These are phyloP conservation scores for Fragaria nilgerrensis DNA, from an alignment of 306 rosid species.

Conservation along the genomic window DNA sequence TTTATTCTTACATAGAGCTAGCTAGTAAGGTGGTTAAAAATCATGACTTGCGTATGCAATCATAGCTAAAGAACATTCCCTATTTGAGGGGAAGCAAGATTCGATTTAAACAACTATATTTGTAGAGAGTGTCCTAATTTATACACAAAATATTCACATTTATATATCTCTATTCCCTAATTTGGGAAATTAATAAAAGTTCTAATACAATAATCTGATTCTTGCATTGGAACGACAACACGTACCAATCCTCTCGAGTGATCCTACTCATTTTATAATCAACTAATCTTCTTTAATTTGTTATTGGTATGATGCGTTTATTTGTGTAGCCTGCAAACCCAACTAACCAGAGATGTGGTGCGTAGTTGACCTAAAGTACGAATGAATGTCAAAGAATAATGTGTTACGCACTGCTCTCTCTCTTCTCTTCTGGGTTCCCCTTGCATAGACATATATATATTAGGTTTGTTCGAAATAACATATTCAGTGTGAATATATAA, in stretches of 20 bases:
- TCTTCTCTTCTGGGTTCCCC: not conserved
- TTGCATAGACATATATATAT: not conserved
- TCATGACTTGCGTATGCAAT: not conserved
- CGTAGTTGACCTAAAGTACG: conserved; percentile 32
- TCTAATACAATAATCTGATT: no score
- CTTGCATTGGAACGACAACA: not conserved
- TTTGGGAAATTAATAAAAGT: not conserved
- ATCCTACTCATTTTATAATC: not conserved
- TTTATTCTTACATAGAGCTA: not conserved
- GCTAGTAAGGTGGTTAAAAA: not conserved
- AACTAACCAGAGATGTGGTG: conserved; percentile 22
- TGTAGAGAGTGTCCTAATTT: not conserved
- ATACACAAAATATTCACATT: not conserved
- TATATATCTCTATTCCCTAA: not conserved
- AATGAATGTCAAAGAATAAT: conserved; percentile 21
- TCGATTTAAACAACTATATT: conserved; percentile 12
- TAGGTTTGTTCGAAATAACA: not conserved
- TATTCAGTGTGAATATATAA: not conserved
- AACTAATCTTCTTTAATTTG: not conserved
- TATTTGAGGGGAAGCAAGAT: conserved; percentile 9
- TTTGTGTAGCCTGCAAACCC: conserved; percentile 1
- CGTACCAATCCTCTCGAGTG: not conserved
- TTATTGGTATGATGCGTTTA: not conserved
- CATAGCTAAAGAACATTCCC: conserved; percentile 9
- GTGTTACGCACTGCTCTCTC: not conserved